Evolutionary conservation across 768 basidiomycete species (phyloP), one percentile per base, ranked within the genome.

Genomic region (Multifurca ochricompacta): DNA sequence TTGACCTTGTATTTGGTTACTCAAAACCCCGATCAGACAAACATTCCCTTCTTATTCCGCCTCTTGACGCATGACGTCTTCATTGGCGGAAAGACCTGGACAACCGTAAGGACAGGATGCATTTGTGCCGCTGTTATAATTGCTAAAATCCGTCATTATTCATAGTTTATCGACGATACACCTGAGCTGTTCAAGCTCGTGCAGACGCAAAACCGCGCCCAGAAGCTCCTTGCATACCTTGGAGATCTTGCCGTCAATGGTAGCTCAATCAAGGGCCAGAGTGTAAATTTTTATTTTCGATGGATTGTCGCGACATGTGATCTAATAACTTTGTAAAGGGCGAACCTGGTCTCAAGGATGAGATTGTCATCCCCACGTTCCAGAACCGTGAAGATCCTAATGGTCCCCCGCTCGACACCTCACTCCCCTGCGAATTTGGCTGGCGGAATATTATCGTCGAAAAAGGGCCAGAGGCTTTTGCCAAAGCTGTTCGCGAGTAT

Each of bases 361-460:
- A 98, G 1, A 82, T 96, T 53, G 75, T 83, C 62, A 74, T 93
- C 59, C 96, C 96, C 42, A 76, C 77, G 53, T 76, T 99, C 62
- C 77, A 78, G 62, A 89, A 85, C 71, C 81, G 79, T 23, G 84
- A 87, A 35, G 85, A 91, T 65, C 82, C 87, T 3, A 77, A 81
- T 65, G 83, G 83, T 1, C 73, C 80, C 21, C 78, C 83, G 7
- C 69, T 95, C 61, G 94, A 99, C 67, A 79, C 87, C 18, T 79
- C 82, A 36, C 69, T 80, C 58, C 90, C 96, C 27, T 97, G 92
- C 71, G 78, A 84, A 60, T 73, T 79, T 23, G 96, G 96, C 53
- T 99, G 96, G 96, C 84, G 96, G 58, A 96, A 95, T 73, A 96
- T 99, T 70, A 96, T 99, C 68, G 87, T 96, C 61, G 91, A 98